phyloP scores from a whole-genome alignment of 2,329 filamentous ascomycete species.

The Diaporthe australafricana region DNA sequence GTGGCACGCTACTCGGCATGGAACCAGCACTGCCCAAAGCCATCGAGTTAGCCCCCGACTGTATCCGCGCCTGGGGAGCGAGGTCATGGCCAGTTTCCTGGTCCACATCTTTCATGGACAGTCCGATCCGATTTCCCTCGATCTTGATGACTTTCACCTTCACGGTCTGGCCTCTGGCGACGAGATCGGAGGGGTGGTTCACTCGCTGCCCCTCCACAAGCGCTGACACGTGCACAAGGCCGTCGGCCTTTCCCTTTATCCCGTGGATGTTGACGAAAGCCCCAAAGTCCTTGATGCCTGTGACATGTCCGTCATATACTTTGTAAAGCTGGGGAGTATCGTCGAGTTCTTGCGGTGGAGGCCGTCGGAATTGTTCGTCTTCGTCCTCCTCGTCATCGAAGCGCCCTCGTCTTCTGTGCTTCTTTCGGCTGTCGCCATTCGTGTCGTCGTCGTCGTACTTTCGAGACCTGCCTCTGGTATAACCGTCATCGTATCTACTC shows the following conservation, averaged over 20 bases:
- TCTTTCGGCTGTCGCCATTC: constrained; percentile 55
- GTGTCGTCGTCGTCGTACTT: constrained; percentile 70
- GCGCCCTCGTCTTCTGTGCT: constrained; percentile 55
- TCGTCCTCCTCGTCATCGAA: constrained; percentile 56
- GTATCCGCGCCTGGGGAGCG: constrained; percentile 80
- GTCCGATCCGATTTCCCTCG: constrained; percentile 81
- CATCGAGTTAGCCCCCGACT: constrained; percentile 91
- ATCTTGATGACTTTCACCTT: constrained; percentile 94
- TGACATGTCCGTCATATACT: constrained; percentile 89
- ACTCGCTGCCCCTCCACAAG: constrained; percentile 87
- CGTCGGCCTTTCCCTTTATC: constrained; percentile 89
- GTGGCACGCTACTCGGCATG: constrained; percentile 50
- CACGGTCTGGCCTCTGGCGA: constrained; percentile 83
- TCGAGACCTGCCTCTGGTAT: constrained; percentile 59
- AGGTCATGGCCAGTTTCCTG: constrained; percentile 88
- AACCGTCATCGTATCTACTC: constrained; percentile 45
- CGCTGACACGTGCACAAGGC: constrained; percentile 92
- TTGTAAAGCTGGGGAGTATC: constrained; percentile 86
- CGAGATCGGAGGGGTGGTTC: constrained; percentile 89
- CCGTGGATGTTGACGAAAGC: constrained; percentile 93
- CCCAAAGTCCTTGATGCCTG: constrained; percentile 94
- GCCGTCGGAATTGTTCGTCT: constrained; percentile 72
- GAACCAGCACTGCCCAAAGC: constrained; percentile 67
- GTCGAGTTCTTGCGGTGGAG: constrained; percentile 81
- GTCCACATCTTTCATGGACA: constrained; percentile 98